Evolutionary conservation across 257 asterid species (phyloP).

Genomic region (Rubia yunnanensis): DNA sequence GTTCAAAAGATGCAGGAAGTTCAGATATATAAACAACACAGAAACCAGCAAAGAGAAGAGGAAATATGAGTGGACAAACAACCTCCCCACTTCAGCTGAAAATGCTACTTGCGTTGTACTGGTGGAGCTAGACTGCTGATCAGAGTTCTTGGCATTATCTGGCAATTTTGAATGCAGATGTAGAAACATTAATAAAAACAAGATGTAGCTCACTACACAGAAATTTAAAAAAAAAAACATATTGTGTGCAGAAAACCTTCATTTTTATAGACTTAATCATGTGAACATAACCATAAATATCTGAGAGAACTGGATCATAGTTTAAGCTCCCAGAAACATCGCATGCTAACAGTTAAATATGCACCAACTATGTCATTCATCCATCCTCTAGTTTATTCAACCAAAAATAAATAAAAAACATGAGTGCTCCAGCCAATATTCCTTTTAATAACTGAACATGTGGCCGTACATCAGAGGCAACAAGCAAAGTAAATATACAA

Average conservation of each 20-base stretch:
- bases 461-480: neutral
- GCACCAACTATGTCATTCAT: neutral
- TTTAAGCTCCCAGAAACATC: neutral
- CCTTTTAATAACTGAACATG: neutral
- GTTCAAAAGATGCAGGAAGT: constrained; percentile 5
- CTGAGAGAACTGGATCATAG: neutral
- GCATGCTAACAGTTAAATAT: neutral
- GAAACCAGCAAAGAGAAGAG: neutral
- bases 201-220: neutral
- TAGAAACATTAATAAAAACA: constrained; percentile 5
- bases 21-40: neutral
- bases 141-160: constrained; percentile 61
- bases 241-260: neutral
- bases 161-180: constrained; percentile 22
- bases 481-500: too few relatives aligned
- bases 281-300: neutral
- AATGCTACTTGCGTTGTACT: constrained; percentile 40
- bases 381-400: neutral
- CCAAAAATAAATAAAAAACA: neutral
- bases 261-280: neutral
- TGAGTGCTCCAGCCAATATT: neutral
- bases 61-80: constrained; percentile 3
- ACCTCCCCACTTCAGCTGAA: constrained; percentile 63
- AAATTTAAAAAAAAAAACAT: neutral
- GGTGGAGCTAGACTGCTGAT: constrained; percentile 38